phyloP scores from a whole-genome alignment of 2,329 filamentous ascomycete genomes.

The Claviceps africana region DNA sequence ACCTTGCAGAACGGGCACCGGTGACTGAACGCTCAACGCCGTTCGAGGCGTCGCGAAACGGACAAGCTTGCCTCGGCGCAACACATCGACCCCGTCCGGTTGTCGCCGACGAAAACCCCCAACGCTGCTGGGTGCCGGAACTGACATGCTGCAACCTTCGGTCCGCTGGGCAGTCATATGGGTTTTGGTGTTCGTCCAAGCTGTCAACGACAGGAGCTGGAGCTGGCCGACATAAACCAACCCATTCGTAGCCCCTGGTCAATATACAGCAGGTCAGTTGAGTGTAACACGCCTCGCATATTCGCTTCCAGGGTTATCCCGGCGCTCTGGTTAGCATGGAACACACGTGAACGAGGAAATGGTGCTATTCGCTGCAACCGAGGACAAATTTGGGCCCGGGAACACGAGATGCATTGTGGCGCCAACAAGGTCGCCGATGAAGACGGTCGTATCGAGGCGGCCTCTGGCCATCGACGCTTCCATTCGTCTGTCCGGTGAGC shows the following conservation, averaged over 20 bases:
- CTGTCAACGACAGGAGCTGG: not conserved
- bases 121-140: too few species aligned
- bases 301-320: conserved; percentile 1
- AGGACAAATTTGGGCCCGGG: not conserved
- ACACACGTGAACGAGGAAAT: not conserved
- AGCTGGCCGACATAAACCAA: not conserved
- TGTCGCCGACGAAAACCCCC: too few species aligned
- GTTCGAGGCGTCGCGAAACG: too few species aligned
- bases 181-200: too few species aligned
- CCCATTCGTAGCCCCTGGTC: not conserved
- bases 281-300: conserved; percentile 1
- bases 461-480: not conserved
- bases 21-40: too few species aligned
- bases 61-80: too few species aligned
- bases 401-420: not conserved
- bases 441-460: not conserved
- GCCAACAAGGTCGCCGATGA: not conserved
- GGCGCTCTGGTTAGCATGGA: not conserved
- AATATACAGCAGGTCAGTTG: not conserved
- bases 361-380: not conserved
- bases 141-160: too few species aligned
- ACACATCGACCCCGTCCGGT: too few species aligned
- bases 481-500: not conserved
- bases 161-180: too few species aligned
- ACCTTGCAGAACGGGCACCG: too few species aligned